These are phyloP conservation scores for Primulina tabacum DNA, from an alignment of 257 asterid species.

Conservation along the genomic window DNA sequence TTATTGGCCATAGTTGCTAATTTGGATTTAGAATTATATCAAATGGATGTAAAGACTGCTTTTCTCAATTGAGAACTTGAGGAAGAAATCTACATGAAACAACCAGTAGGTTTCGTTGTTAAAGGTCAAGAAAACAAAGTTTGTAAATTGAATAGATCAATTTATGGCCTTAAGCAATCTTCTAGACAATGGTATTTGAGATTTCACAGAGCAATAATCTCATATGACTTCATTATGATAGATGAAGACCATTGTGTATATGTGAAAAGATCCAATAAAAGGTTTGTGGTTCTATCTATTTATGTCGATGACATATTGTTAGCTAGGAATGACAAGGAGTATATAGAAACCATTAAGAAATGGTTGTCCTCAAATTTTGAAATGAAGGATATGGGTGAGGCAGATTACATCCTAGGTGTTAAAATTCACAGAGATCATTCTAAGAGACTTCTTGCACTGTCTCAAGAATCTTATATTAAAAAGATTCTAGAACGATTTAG, in stretches of 20 bases:
- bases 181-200: not conserved
- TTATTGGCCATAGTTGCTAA: too few species aligned
- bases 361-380: not conserved
- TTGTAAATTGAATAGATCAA: not conserved
- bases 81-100: too few species aligned
- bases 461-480: not conserved
- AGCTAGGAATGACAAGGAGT: not conserved
- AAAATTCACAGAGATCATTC: not conserved
- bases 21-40: too few species aligned
- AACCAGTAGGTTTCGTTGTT: not conserved
- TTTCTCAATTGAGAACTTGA: not conserved
- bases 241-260: not conserved
- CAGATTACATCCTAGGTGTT: too few species aligned
- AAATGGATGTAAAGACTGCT: too few species aligned
- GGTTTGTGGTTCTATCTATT: too few species aligned
- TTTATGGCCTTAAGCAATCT: not conserved
- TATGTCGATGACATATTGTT: not conserved
- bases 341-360: not conserved
- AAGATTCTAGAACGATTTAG: too few species aligned
- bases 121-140: not conserved
- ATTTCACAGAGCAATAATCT: not conserved
- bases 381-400: not conserved
- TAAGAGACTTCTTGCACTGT: not conserved
- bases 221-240: not conserved
- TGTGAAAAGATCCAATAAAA: not conserved